Conservation (phyloP, 2,329 filamentous ascomycete species). For the Diaporthe sp. region DNA sequence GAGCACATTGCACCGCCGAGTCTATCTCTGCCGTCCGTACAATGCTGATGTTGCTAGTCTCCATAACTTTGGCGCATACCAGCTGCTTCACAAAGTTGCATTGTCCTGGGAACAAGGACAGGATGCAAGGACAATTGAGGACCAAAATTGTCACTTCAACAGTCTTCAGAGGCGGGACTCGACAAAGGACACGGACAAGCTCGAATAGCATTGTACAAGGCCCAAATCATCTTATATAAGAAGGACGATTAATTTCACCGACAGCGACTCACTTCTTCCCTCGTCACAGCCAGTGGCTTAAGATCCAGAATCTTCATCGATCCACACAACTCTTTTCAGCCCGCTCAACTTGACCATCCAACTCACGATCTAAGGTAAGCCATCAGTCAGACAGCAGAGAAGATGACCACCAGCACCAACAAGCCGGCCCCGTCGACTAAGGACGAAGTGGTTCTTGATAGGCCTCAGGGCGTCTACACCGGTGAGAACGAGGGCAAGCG, state of each 20-base stretch:
- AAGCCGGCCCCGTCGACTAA: not conserved
- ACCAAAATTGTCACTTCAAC: not conserved
- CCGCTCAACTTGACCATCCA: not conserved
- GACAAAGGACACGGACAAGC: not conserved
- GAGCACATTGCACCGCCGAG: not conserved
- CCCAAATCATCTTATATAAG: not conserved
- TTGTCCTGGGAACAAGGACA: not conserved
- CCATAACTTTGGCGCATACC: not conserved
- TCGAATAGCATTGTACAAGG: not conserved
- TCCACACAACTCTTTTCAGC: not conserved
- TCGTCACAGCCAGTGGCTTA: conserved; percentile 4
- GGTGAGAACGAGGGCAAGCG: not conserved
- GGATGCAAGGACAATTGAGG: not conserved
- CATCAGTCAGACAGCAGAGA: not conserved
- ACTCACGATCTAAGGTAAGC: not conserved
- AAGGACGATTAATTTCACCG: not conserved
- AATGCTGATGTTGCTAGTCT: not conserved
- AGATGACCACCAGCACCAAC: not conserved
- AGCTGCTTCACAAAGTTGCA: not conserved
- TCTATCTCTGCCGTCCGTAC: not conserved
- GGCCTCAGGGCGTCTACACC: conserved; percentile 4
- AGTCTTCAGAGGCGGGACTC: not conserved
- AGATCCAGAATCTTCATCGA: not conserved
- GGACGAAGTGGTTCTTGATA: not conserved
- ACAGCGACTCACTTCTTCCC: not conserved